Evolutionary conservation across 805 yeast species (phyloP).

Genomic region (Tetrapisispora iriomotensis): DNA sequence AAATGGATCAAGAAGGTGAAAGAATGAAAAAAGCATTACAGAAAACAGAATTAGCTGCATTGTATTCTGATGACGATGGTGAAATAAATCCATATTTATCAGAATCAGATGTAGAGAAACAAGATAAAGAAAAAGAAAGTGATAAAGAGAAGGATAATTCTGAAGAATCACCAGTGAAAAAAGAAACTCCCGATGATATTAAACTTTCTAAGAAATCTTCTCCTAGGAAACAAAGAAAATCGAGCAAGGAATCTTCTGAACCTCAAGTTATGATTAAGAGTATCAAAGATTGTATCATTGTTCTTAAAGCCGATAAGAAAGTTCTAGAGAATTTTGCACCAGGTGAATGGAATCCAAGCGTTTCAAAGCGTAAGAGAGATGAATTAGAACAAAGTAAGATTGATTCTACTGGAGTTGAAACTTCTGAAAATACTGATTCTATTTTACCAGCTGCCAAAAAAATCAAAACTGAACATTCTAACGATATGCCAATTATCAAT

Average conservation of each 20-base stretch:
- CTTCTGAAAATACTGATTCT: background rate
- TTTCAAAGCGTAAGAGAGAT: constrained; percentile 29
- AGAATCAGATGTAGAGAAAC: constrained; percentile 56
- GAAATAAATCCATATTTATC: constrained; percentile 77
- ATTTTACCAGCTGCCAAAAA: constrained; percentile 26
- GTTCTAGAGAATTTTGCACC: constrained; percentile 57
- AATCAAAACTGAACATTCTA: constrained; percentile 28
- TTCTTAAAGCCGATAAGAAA: constrained; percentile 52
- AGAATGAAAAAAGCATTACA: constrained; percentile 74
- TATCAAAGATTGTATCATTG: constrained; percentile 44
- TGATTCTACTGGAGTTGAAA: background rate
- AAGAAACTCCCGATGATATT: constrained; percentile 32
- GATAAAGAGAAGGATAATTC: constrained; percentile 40
- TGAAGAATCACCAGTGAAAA: constrained; percentile 32
- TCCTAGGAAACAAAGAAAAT: constrained; percentile 15
- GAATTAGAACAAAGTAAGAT: constrained; percentile 4
- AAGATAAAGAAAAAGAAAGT: constrained; percentile 33
- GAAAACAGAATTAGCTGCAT: constrained; percentile 73
- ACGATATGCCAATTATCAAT: constrained; percentile 37
- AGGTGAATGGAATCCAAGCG: constrained; percentile 76
- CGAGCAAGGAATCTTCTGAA: constrained; percentile 11
- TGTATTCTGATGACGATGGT: constrained; percentile 73
- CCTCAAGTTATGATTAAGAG: constrained; percentile 36
- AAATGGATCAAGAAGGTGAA: constrained; percentile 85
- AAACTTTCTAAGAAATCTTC: constrained; percentile 19